Evolutionary conservation across 208 protist species (phyloP).

Genomic region (Borovskyia barvae): DNA sequence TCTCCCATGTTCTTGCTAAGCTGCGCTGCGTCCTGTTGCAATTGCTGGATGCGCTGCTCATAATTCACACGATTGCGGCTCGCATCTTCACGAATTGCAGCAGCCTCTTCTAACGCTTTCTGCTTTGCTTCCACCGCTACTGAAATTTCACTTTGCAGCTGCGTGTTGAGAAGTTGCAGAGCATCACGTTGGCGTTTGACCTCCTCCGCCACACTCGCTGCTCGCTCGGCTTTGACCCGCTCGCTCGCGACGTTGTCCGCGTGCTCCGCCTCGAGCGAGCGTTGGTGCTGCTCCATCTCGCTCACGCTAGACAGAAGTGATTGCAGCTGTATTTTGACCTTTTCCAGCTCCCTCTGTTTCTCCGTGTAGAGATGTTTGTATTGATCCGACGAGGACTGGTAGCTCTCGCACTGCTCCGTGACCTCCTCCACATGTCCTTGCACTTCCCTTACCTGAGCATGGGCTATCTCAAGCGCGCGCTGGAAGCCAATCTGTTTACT

Average conservation of each 20-base stretch:
- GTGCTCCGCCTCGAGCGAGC: slow-evolving; percentile 27
- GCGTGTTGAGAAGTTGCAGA: slow-evolving; percentile 40
- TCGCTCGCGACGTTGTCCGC: slow-evolving; percentile 27
- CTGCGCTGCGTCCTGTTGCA: slow-evolving; percentile 28
- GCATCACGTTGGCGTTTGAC: slow-evolving; percentile 46
- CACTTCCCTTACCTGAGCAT: slow-evolving; percentile 13
- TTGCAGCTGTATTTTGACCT: slow-evolving; percentile 34
- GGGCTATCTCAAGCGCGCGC: slow-evolving; percentile 7
- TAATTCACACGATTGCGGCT: slow-evolving; percentile 13
- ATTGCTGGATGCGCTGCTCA: slow-evolving; percentile 13
- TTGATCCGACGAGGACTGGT: slow-evolving; percentile 40
- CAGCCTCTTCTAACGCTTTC: slow-evolving; percentile 23
- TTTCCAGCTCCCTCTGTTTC: slow-evolving; percentile 39
- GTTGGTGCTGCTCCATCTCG: slow-evolving; percentile 31
- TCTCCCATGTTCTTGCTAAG: slow-evolving; percentile 28
- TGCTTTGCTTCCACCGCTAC: slow-evolving; percentile 20
- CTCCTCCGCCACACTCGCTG: slow-evolving; percentile 29
- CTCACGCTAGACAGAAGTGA: slow-evolving; percentile 29
- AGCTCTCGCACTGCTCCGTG: slow-evolving; percentile 38
- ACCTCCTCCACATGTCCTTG: slow-evolving; percentile 23
- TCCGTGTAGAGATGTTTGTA: slow-evolving; percentile 50
- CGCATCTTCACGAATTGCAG: slow-evolving; percentile 5
- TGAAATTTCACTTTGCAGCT: slow-evolving; percentile 38
- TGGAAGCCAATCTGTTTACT: slow-evolving; percentile 32
- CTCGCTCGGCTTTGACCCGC: slow-evolving; percentile 27